phyloP scores from a whole-genome alignment of 208 protist species.

The Wallacemonas sp. region DNA sequence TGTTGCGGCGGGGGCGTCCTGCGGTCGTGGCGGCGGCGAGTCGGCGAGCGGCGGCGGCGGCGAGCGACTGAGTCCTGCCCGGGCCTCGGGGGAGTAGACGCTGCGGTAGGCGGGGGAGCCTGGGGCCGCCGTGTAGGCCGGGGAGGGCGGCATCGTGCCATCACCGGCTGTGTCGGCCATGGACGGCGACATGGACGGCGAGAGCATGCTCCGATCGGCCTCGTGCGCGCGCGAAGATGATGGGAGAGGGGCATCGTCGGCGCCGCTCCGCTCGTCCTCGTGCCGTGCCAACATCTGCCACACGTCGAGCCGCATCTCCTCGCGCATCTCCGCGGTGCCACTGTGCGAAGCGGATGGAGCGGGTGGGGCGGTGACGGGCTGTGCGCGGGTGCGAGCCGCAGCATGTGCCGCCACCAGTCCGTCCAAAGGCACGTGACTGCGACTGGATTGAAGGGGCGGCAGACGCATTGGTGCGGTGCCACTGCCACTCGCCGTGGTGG shows the following conservation, averaged over 20 bases:
- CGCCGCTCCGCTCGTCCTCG: background rate
- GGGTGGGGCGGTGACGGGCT: background rate
- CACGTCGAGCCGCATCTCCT: no score
- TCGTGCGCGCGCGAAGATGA: background rate
- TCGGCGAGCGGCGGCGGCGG: no score
- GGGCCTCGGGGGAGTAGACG: background rate
- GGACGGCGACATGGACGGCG: constrained; percentile 5
- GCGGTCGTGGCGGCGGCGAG: no score
- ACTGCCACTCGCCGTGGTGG: background rate
- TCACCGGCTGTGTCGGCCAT: background rate
- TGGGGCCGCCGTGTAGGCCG: constrained; percentile 5
- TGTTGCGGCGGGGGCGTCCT: no score
- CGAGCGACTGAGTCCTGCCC: no score
- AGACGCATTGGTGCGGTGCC: no score
- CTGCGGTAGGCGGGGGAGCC: background rate
- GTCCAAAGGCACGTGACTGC: background rate
- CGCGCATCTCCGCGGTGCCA: no score
- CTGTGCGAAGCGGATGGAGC: no score
- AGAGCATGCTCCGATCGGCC: background rate
- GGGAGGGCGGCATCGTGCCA: constrained; percentile 6
- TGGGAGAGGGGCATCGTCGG: background rate
- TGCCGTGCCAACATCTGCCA: no score
- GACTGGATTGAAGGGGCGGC: constrained; percentile 3
- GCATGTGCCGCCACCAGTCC: constrained; percentile 2
- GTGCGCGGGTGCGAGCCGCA: background rate